phyloP scores from a whole-genome alignment of 75 land plant genomes.

The Picea glauca region DNA sequence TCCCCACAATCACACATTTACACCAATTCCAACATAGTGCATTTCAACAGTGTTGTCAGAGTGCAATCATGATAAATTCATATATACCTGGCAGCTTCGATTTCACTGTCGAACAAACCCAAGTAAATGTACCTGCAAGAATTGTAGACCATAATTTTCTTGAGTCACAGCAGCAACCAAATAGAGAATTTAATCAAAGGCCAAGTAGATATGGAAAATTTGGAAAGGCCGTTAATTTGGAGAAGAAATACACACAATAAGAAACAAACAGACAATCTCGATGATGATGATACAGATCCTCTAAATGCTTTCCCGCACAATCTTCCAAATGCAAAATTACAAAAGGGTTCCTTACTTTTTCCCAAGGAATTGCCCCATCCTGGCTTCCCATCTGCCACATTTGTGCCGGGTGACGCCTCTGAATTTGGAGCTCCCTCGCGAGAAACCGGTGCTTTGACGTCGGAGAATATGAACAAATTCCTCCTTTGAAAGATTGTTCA shows the following conservation, averaged over 20 bases:
- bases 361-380: constrained; percentile 50
- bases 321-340: too few relatives aligned
- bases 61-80: too few relatives aligned
- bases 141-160: background rate
- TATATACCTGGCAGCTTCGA: constrained; percentile 49
- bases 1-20: too few relatives aligned
- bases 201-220: too few relatives aligned
- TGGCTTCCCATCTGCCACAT: constrained; percentile 54
- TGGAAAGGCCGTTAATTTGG: too few relatives aligned
- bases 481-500: constrained; percentile 42
- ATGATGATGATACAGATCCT: too few relatives aligned
- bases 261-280: too few relatives aligned
- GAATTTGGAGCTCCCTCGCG: constrained; percentile 39
- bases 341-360: constrained; percentile 25
- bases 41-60: background rate
- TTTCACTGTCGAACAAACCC: constrained; percentile 49
- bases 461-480: constrained; percentile 46
- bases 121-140: constrained; percentile 34
- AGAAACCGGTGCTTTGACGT: constrained; percentile 43
- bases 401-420: constrained; percentile 47
- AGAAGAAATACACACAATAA: too few relatives aligned
- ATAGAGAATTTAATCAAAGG: too few relatives aligned
- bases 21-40: background rate
- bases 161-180: too few relatives aligned
- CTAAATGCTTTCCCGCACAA: too few relatives aligned